Conservation (phyloP, 768 basidiomycete genomes). For the Auricularia auricula-judae region DNA sequence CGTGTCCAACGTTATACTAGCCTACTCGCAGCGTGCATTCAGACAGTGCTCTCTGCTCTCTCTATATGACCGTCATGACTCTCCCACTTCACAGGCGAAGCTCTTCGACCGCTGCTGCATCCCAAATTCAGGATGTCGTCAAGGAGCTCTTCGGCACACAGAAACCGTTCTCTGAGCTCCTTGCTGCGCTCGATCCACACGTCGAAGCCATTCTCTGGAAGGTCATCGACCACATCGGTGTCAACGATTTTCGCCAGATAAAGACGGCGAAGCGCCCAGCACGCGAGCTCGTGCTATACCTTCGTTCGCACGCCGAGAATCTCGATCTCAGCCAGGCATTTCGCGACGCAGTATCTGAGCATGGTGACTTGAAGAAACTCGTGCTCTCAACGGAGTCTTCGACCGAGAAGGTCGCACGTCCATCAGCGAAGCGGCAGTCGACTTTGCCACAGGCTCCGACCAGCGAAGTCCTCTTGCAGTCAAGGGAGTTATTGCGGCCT, state of each 20-base stretch:
- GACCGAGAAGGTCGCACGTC: not conserved
- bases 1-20: not conserved
- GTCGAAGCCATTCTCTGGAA: not conserved
- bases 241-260: conserved; percentile 26
- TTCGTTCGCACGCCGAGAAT: not conserved
- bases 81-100: not conserved
- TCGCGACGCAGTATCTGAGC: not conserved
- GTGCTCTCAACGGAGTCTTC: not conserved
- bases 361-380: not conserved
- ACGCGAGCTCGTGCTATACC: not conserved
- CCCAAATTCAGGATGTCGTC: not conserved
- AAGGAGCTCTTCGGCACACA: not conserved
- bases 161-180: not conserved
- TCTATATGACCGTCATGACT: not conserved
- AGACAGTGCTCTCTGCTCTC: not conserved
- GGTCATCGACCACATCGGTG: conserved; percentile 29
- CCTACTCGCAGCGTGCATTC: not conserved
- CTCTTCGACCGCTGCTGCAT: not conserved
- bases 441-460: not conserved
- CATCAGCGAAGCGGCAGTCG: not conserved
- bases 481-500: not conserved
- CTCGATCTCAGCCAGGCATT: not conserved
- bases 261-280: not conserved
- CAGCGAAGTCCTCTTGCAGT: not conserved
- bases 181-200: not conserved